A percentile compares a stretch with the other conserved stretches of the same genome.
These are phyloP conservation scores for Trichosporon coremiiforme DNA, from an alignment of 1,284 basidiomycete species.

Conservation along the genomic window DNA sequence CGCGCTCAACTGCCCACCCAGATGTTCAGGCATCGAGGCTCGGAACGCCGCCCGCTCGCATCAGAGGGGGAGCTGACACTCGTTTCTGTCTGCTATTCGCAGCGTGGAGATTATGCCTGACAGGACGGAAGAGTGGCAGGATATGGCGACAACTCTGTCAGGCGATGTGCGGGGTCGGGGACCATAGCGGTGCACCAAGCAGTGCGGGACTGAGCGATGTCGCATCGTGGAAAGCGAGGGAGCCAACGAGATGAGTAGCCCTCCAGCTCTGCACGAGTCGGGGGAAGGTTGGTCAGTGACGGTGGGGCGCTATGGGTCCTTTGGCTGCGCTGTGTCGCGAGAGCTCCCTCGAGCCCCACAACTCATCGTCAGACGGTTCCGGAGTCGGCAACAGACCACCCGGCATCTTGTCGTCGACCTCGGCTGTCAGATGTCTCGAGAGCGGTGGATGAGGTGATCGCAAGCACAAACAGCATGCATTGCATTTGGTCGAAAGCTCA, in stretches of 20 bases:
- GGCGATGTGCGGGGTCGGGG: not conserved
- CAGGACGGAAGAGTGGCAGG: not conserved
- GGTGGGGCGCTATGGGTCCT: not conserved
- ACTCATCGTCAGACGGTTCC: not conserved
- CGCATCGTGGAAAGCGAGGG: not conserved
- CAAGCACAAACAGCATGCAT: not conserved
- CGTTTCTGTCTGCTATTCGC: not conserved
- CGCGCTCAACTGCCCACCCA: not conserved
- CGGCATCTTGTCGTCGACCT: not conserved
- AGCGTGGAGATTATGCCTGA: not conserved
- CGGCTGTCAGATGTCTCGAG: not conserved
- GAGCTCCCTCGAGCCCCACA: not conserved
- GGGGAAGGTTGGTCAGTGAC: not conserved
- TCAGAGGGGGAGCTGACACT: not conserved
- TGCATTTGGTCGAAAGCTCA: conserved; percentile 7
- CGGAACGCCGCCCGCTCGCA: not conserved
- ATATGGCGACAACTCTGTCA: not conserved
- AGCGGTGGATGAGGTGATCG: not conserved
- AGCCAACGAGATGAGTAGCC: not conserved
- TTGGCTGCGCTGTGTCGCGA: not conserved
- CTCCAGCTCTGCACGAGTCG: conserved; percentile 5
- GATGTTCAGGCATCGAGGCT: not conserved
- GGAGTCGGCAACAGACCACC: conserved; percentile 8
- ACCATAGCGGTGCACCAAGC: not conserved
- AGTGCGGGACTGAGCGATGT: not conserved